phyloP scores from a whole-genome alignment of 768 basidiomycete species.

The Gloeopeniophorella convolvens region DNA sequence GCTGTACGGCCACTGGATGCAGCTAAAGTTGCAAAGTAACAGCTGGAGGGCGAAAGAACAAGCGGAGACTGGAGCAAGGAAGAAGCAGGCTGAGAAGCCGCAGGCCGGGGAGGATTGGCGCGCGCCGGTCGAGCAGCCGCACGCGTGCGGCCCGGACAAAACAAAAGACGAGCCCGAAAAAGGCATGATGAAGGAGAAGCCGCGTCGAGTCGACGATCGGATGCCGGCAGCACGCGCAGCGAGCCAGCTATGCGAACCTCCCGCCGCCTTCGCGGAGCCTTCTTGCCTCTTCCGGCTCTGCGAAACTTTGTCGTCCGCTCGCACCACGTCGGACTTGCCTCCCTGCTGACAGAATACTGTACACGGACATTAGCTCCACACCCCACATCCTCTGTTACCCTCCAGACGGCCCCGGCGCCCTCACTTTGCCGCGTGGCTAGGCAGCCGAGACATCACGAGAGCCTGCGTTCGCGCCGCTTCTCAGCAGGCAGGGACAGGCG shows the following conservation, averaged over 20 bases:
- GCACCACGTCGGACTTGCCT: conserved; percentile 2
- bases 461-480: no score
- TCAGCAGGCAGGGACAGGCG: no score
- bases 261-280: conserved; percentile 10
- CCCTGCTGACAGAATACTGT: neutral
- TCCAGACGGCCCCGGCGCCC: no score
- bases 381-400: no score
- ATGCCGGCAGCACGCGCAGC: conserved; percentile 7
- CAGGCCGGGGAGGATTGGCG: neutral
- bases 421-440: no score
- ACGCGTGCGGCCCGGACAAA: conserved; percentile 4
- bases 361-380: no score
- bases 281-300: neutral
- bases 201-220: conserved; percentile 9
- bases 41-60: no score
- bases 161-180: conserved; percentile 12
- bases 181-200: conserved; percentile 18
- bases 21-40: no score
- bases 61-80: no score
- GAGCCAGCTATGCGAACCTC: neutral
- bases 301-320: neutral
- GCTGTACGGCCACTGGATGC: no score
- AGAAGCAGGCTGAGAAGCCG: neutral
- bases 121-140: conserved; percentile 3
- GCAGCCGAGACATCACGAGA: no score